A percentile compares a stretch with the other conserved stretches of the same genome.
Conservation (phyloP, 257 asterid genomes). For the Capsicum baccatum region DNA sequence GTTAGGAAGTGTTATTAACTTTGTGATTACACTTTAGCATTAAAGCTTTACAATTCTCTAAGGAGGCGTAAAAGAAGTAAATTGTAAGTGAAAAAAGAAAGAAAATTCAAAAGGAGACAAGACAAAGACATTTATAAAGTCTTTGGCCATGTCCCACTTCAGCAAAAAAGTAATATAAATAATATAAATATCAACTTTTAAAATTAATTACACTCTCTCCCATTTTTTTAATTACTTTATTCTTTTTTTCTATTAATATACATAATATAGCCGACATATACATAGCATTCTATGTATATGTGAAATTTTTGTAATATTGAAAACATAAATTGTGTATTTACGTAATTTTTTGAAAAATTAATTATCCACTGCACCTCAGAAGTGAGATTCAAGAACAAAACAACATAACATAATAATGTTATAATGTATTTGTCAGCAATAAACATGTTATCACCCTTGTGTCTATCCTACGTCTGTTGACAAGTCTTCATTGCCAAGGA, state of each 20-base stretch:
- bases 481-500: slow-evolving; percentile 19
- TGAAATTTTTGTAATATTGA: too few species aligned
- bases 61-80: not conserved
- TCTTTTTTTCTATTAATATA: too few species aligned
- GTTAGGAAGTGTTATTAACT: not conserved
- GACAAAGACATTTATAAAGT: slow-evolving; percentile 14
- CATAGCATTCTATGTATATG: too few species aligned
- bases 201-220: too few species aligned
- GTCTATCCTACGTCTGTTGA: not conserved
- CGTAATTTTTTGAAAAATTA: too few species aligned
- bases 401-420: not conserved
- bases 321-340: too few species aligned
- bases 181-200: too few species aligned
- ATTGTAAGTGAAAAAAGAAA: not conserved
- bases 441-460: not conserved
- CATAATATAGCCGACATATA: too few species aligned
- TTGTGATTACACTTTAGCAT: not conserved
- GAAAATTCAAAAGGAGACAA: not conserved
- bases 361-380: slow-evolving; percentile 11
- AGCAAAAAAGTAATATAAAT: too few species aligned
- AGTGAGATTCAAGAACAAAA: not conserved
- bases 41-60: not conserved
- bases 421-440: not conserved
- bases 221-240: too few species aligned
- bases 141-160: slow-evolving; percentile 14